Evolutionary conservation across 306 rosid genomes (phyloP), one percentile per base, ranked within the genome.

Genomic region (Acacia melanoxylon): DNA sequence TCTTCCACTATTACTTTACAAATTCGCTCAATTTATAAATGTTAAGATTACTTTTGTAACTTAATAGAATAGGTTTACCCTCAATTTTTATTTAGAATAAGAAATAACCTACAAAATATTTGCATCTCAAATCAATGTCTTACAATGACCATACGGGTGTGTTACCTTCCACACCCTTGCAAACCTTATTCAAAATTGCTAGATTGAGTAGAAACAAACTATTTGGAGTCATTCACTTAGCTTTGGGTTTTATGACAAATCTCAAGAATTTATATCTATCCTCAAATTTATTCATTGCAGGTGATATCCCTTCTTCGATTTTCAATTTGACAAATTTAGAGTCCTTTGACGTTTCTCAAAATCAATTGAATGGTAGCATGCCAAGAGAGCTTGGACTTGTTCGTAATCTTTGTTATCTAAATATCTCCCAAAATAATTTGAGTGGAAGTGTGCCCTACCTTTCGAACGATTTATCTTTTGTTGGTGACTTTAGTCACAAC

Each of bases 391-490:
- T 27, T 63, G 41, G 68, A 27, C 0, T 3, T 56, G 3, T 56
- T 3, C 2, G n/a, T 20, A 0, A n/a, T 20, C 11, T n/a, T n/a
- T 2, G 0, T 56, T 0, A 0, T 20, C 27, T 56, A 20, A 8
- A 19, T n/a, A n/a, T 56, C 63, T 56, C 63, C 12, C 13, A 1
- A n/a, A 56, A 56, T 56, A 56, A 56, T 8, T 0, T 20, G 3
- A 56, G 27, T 20, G 29, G 63, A 9, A 8, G n/a, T 4, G 0
- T 56, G 27, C 63, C 63, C 4, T 58, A 2, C 27, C 4, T 58
- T 58, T 10, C 0, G 65, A 22, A 58, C 31, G 2, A 10, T 10
- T 58, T 58, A 3, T 1, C 3, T n/a, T 58, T 58, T 58, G 1
- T 9, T 22, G 31, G 29, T 58, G 1, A 58, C 24, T 58, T 22